phyloP scores from a whole-genome alignment of 305 asterid species.

The Fraxinus latifolia region DNA sequence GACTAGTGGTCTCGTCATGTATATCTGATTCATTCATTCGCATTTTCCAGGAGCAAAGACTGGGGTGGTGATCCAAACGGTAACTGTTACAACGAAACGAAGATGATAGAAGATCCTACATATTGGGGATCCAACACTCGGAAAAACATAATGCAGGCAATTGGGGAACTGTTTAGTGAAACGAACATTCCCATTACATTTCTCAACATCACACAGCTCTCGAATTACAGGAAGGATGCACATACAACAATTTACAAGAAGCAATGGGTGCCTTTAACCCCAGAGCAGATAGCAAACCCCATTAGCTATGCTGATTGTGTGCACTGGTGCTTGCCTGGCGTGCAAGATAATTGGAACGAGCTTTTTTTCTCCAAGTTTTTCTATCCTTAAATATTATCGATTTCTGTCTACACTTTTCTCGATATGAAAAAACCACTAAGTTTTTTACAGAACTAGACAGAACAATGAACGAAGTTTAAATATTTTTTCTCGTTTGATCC shows the following conservation, averaged over 20 bases:
- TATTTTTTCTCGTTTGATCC: background rate
- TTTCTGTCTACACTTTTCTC: background rate
- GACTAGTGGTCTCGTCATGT: background rate
- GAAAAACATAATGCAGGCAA: constrained; percentile 18
- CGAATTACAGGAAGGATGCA: constrained; percentile 41
- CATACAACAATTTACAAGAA: constrained; percentile 41
- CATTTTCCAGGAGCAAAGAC: constrained; percentile 27
- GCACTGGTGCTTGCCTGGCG: constrained; percentile 55
- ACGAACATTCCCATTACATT: constrained; percentile 34
- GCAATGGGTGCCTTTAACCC: constrained; percentile 23
- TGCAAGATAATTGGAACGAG: constrained; percentile 50
- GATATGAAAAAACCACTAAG: background rate
- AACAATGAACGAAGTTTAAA: background rate
- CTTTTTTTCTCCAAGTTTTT: constrained; percentile 40
- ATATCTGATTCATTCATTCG: background rate
- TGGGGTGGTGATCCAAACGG: constrained; percentile 40
- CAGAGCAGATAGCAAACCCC: constrained; percentile 30
- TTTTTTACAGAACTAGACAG: background rate
- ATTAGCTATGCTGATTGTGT: constrained; percentile 45
- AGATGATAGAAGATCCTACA: constrained; percentile 25
- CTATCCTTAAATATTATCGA: constrained; percentile 21
- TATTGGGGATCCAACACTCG: constrained; percentile 16
- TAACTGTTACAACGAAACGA: constrained; percentile 47
- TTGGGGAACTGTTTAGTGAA: constrained; percentile 25
- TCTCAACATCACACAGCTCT: constrained; percentile 41